Conservation (phyloP, 2,329 filamentous ascomycete species). For the Colletotrichum scovillei region DNA sequence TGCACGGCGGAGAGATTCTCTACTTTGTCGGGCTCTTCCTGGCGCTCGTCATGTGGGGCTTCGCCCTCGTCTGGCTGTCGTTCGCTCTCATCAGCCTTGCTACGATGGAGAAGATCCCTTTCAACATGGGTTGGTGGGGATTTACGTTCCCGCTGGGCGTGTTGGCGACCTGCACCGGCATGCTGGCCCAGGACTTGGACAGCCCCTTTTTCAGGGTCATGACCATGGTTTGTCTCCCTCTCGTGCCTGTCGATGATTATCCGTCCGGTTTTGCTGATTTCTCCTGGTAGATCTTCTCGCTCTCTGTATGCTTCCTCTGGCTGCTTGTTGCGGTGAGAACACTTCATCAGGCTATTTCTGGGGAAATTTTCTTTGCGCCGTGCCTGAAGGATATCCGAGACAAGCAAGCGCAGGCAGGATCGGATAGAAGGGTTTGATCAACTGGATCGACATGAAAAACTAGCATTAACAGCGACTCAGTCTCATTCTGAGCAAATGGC, state of each 20-base stretch:
- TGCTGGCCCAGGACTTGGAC: conserved; percentile 53
- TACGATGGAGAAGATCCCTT: conserved; percentile 52
- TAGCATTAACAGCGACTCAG: not conserved
- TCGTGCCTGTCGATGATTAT: not conserved
- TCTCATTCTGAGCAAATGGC: not conserved
- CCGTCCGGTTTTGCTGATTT: not conserved
- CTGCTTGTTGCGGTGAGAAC: conserved; percentile 53
- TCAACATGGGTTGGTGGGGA: conserved; percentile 61
- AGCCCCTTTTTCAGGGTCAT: conserved; percentile 56
- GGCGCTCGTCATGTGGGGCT: conserved; percentile 57
- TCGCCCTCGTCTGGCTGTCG: conserved; percentile 55
- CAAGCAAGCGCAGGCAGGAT: conserved; percentile 43
- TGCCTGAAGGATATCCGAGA: conserved; percentile 52
- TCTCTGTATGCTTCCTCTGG: conserved; percentile 55
- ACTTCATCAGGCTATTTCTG: conserved; percentile 48
- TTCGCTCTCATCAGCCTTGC: conserved; percentile 55
- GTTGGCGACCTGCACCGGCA: conserved; percentile 53
- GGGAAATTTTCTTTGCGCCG: conserved; percentile 58
- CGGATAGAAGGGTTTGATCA: conserved; percentile 40
- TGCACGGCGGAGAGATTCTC: conserved; percentile 61
- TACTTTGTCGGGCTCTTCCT: conserved; percentile 67
- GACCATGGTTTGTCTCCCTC: conserved; percentile 44
- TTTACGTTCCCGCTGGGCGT: conserved; percentile 61
- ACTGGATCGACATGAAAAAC: not conserved
- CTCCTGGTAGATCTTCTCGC: conserved; percentile 50